A percentile compares a stretch with the other conserved stretches of the same genome.
phyloP scores from a whole-genome alignment of 495 filamentous ascomycete genomes.

The Lophium mytilinum region DNA sequence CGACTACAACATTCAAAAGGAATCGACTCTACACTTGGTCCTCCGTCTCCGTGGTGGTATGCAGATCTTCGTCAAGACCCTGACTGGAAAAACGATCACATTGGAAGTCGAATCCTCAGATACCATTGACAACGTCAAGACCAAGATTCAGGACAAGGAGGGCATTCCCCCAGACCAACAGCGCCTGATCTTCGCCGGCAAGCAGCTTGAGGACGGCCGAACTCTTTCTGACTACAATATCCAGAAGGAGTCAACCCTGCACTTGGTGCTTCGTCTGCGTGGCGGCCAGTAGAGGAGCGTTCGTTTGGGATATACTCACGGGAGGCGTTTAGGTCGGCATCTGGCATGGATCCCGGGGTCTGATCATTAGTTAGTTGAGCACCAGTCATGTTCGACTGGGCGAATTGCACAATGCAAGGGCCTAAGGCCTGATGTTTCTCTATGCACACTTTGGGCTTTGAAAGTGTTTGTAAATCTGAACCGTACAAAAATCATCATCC shows the following conservation, averaged over 20 bases:
- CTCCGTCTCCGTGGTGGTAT: slow-evolving; percentile 96
- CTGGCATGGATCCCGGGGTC: slow-evolving; percentile 1
- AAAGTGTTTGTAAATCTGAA: neutral
- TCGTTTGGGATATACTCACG: slow-evolving; percentile 3
- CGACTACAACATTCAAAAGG: slow-evolving; percentile 99
- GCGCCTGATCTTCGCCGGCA: slow-evolving; percentile 98
- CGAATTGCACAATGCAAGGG: slow-evolving; percentile 11
- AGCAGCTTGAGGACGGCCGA: slow-evolving; percentile 98
- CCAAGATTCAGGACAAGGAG: slow-evolving; percentile 98
- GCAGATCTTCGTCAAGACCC: slow-evolving; percentile 92
- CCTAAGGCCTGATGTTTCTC: slow-evolving; percentile 23
- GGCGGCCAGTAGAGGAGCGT: slow-evolving; percentile 43
- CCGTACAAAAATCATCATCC: neutral
- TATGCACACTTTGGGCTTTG: neutral
- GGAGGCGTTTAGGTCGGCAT: slow-evolving; percentile 10
- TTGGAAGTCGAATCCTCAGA: slow-evolving; percentile 83
- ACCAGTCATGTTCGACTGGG: neutral
- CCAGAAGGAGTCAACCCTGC: slow-evolving; percentile 80
- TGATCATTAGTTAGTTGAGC: slow-evolving; percentile 9
- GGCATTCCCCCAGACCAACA: slow-evolving; percentile 99
- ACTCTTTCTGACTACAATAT: slow-evolving; percentile 99
- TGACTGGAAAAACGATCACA: slow-evolving; percentile 90
- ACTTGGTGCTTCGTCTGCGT: slow-evolving; percentile 29
- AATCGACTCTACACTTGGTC: slow-evolving; percentile 93
- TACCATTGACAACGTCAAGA: slow-evolving; percentile 90